Conservation (phyloP, 176 grass and related monocot genomes). For the Aegilops sharonensis region DNA sequence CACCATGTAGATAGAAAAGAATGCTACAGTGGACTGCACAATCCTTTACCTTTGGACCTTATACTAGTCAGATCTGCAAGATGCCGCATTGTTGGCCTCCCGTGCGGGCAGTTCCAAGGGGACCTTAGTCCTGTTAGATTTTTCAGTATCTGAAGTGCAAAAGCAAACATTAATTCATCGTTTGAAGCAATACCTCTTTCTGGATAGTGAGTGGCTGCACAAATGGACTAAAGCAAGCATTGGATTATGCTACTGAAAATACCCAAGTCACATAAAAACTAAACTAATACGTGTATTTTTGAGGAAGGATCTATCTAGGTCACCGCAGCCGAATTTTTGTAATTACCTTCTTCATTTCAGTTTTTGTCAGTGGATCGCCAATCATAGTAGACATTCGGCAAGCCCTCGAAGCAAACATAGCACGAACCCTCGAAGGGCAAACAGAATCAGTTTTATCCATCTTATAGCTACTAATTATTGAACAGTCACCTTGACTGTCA, state of each 20-base stretch:
- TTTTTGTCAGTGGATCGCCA: conserved; percentile 89
- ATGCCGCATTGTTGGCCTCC: conserved; percentile 97
- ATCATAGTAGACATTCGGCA: conserved; percentile 88
- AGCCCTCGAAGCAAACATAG: conserved; percentile 97
- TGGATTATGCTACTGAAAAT: conserved; percentile 11
- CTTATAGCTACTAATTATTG: conserved; percentile 87
- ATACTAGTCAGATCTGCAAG: conserved; percentile 68
- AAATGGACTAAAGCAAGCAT: conserved; percentile 7
- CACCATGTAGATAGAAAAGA: conserved; percentile 4
- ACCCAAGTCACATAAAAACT: not conserved
- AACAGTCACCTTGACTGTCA: conserved; percentile 82
- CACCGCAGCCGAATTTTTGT: not conserved
- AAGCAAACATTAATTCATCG: conserved; percentile 26
- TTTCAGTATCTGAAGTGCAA: conserved; percentile 67
- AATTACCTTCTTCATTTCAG: conserved; percentile 87
- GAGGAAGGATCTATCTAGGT: not conserved
- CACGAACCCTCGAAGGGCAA: conserved; percentile 90
- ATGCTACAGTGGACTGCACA: not conserved
- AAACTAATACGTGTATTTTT: not conserved
- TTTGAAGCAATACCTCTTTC: not conserved
- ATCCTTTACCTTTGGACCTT: conserved; percentile 44
- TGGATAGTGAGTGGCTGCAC: not conserved
- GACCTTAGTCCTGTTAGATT: conserved; percentile 69
- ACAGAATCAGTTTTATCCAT: conserved; percentile 69
- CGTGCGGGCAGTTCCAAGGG: conserved; percentile 94